phyloP scores from a whole-genome alignment of 345 rosid species.

The Populus nigra region DNA sequence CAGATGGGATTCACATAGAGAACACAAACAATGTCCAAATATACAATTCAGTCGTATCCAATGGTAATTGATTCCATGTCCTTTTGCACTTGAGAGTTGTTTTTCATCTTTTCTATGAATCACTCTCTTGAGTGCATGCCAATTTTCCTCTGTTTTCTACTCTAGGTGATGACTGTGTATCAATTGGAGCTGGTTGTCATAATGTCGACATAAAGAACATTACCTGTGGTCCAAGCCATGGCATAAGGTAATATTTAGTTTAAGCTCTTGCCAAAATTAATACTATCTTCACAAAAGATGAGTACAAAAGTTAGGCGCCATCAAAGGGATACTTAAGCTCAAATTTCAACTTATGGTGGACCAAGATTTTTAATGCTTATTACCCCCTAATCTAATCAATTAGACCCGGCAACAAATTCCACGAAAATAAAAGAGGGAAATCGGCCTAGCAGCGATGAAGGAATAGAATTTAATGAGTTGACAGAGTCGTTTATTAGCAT shows the following conservation, averaged over 20 bases:
- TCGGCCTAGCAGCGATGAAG: background rate
- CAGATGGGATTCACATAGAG: conserved; percentile 44
- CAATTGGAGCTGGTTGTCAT: conserved; percentile 34
- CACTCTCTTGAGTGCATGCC: background rate
- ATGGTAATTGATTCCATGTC: conserved; percentile 6
- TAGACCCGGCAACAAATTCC: background rate
- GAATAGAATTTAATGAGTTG: background rate
- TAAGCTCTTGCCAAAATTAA: background rate
- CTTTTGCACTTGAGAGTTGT: no score
- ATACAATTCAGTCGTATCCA: conserved; percentile 18
- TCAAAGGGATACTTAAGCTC: background rate
- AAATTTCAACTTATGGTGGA: conserved; percentile 2
- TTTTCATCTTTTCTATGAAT: background rate
- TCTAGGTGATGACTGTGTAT: conserved; percentile 43
- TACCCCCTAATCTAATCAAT: background rate
- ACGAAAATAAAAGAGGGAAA: background rate
- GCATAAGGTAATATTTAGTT: conserved; percentile 22
- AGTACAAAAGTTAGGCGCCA: conserved; percentile 6
- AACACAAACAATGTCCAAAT: conserved; percentile 30
- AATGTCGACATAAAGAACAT: conserved; percentile 30
- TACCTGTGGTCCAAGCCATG: conserved; percentile 41
- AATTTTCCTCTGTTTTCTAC: background rate
- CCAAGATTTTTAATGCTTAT: background rate
- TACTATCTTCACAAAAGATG: background rate
- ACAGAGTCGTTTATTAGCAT: background rate